Percentiles rank a stretch among this genome's conserved stretches.
phyloP scores from a whole-genome alignment of 75 land plant genomes.

The Larix kaempferi region DNA sequence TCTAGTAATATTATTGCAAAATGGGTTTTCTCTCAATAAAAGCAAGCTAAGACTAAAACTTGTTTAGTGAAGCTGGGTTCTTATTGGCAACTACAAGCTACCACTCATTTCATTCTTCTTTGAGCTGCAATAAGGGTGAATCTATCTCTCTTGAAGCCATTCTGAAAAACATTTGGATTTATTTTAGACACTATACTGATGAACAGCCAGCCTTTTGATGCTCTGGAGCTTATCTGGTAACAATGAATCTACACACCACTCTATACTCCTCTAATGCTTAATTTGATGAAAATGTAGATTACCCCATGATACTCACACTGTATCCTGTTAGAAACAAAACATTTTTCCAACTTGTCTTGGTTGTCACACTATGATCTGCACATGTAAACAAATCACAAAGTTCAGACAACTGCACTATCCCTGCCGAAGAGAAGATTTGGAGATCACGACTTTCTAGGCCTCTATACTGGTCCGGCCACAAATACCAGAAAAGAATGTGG shows the following conservation, averaged over 20 bases:
- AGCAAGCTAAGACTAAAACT: background rate
- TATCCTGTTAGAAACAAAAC: background rate
- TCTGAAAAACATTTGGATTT: background rate
- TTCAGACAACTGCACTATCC: background rate
- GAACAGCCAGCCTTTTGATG: background rate
- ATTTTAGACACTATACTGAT: background rate
- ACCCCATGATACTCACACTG: background rate
- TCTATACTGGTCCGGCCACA: slow-evolving; percentile 7
- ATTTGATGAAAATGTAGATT: background rate
- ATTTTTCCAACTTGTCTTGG: background rate
- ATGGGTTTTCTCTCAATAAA: background rate
- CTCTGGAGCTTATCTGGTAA: background rate
- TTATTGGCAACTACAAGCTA: slow-evolving; percentile 3
- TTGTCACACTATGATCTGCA: background rate
- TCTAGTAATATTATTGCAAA: background rate
- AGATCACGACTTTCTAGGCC: background rate
- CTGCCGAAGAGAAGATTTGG: background rate
- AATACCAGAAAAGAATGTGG: background rate
- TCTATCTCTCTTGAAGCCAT: background rate
- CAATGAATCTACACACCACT: background rate
- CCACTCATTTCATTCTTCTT: background rate
- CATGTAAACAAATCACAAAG: background rate
- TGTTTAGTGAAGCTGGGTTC: background rate
- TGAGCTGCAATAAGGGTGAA: background rate
- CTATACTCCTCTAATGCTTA: background rate